Percentiles rank a stretch among this genome's conserved stretches.
phyloP scores from a whole-genome alignment of 2,329 filamentous ascomycete species.

The Sclerotinia glacialis region DNA sequence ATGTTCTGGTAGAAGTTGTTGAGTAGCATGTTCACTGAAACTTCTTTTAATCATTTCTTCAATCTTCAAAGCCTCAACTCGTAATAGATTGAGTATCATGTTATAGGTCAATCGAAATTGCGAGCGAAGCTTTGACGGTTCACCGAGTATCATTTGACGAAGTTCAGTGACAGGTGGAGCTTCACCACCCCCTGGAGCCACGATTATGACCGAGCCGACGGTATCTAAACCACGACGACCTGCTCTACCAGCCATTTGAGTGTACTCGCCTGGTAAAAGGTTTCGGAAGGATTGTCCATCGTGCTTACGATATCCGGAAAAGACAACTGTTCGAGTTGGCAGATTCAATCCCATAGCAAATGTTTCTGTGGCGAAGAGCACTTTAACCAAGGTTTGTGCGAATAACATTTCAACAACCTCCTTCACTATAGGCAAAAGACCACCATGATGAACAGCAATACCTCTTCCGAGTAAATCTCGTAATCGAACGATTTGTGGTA shows the following conservation, averaged over 20 bases:
- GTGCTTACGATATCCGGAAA: constrained; percentile 95
- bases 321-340: constrained; percentile 93
- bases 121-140: constrained; percentile 90
- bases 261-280: constrained; percentile 91
- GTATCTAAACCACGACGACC: constrained; percentile 89
- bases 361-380: constrained; percentile 95
- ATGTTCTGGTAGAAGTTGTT: constrained; percentile 89
- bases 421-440: constrained; percentile 92
- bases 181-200: constrained; percentile 76
- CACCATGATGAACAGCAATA: constrained; percentile 94
- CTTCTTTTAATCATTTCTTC: constrained; percentile 99
- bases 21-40: constrained; percentile 96
- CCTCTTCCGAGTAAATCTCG: constrained; percentile 82
- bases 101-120: constrained; percentile 98
- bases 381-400: constrained; percentile 90
- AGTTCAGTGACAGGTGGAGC: constrained; percentile 81
- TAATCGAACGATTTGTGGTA: constrained; percentile 90
- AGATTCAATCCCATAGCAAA: constrained; percentile 98
- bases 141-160: constrained; percentile 90
- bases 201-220: constrained; percentile 92
- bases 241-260: constrained; percentile 95
- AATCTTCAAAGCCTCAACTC: constrained; percentile 95
- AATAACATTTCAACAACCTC: constrained; percentile 97
- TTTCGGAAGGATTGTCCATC: constrained; percentile 91
- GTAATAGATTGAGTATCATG: constrained; percentile 95